Percentiles rank a stretch among this genome's conserved stretches.
phyloP scores from a whole-genome alignment of 176 grass and related monocot genomes.

The Avena sativa region DNA sequence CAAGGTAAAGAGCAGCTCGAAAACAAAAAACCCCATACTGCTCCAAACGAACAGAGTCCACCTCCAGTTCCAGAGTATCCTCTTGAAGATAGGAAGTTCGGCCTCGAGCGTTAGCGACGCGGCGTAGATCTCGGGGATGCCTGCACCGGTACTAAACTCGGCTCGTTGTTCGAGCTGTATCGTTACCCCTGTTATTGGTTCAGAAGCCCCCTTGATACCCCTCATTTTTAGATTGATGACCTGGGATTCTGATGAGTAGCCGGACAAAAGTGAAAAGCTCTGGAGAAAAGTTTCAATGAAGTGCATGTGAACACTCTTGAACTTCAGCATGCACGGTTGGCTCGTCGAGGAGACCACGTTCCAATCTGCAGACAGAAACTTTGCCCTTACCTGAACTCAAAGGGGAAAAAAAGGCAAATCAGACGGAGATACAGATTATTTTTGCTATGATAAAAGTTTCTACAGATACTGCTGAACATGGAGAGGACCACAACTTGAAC shows the following conservation, averaged over 20 bases:
- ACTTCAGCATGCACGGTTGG: conserved; percentile 89
- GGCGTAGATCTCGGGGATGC: conserved; percentile 86
- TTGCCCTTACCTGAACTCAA: conserved; percentile 70
- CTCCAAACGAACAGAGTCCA: conserved; percentile 93
- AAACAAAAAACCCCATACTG: conserved; percentile 69
- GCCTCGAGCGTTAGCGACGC: conserved; percentile 74
- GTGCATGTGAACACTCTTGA: conserved; percentile 92
- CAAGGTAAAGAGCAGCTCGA: conserved; percentile 65
- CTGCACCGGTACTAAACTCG: conserved; percentile 67
- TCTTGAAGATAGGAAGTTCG: conserved; percentile 81
- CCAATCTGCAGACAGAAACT: conserved; percentile 65
- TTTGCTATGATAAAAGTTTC: not conserved
- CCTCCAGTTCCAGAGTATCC: conserved; percentile 86
- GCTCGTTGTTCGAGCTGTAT: conserved; percentile 85
- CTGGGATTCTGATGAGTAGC: conserved; percentile 85
- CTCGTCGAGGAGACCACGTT: conserved; percentile 59
- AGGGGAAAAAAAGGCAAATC: not conserved
- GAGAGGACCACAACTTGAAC: not conserved
- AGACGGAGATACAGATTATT: not conserved
- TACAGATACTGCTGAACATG: not conserved
- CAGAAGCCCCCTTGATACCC: conserved; percentile 57
- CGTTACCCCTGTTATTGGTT: conserved; percentile 66
- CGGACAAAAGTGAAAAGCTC: conserved; percentile 66
- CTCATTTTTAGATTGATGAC: conserved; percentile 75
- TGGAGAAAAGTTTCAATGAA: conserved; percentile 83